Evolutionary conservation across 2,329 filamentous ascomycete species (phyloP), one percentile per base, ranked within the genome.

Genomic region (Emergomyces pasteurianus): DNA sequence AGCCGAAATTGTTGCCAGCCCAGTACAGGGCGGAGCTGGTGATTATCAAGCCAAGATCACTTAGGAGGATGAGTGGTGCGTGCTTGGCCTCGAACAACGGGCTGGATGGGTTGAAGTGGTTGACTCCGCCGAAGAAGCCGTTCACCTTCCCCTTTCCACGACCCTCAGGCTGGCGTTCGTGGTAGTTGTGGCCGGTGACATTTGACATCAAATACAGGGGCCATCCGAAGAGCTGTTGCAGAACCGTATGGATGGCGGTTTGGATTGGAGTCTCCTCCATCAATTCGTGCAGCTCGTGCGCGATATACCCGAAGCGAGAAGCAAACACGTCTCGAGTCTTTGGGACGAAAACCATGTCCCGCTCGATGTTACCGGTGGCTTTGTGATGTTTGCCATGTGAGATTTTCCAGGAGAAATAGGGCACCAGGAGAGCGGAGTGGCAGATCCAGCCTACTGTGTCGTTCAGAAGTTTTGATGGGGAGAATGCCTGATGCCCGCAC

Each of bases 311-410:
- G 63, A 92, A 74, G 62, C 88, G 87, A 63, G 81, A 82, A 66
- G 91, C 90, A 71, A 89, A 92, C 73, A 88, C 79, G 67, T 94
- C 85, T 62, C 92, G 87, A 60, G 91, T 96, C 78, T 90, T 90
- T 63, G 94, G 94, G n/a, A 97, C 82, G 74, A 96, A 97, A 65
- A 97, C 94, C 94, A 99, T 99, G 78, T 99, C 94, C 68, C 92
- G 90, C 78, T 95, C 91, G 79, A 99, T 86, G 82, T 99, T 85
- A 69, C 92, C 94, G 46, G 94, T 99, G 65, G 92, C 91, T 84
- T 97, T 97, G 88, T 99, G 94, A 81, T 99, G 94, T 85, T 96
- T 96, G 80, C 90, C 89, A 80, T 99, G 94, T 67, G 91, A 96
- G 78, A 97, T 92, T 80, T 99, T 95, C 94, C 94, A 99, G 73